Conservation (phyloP, 768 basidiomycete genomes). For the Pleurotus giganteus region DNA sequence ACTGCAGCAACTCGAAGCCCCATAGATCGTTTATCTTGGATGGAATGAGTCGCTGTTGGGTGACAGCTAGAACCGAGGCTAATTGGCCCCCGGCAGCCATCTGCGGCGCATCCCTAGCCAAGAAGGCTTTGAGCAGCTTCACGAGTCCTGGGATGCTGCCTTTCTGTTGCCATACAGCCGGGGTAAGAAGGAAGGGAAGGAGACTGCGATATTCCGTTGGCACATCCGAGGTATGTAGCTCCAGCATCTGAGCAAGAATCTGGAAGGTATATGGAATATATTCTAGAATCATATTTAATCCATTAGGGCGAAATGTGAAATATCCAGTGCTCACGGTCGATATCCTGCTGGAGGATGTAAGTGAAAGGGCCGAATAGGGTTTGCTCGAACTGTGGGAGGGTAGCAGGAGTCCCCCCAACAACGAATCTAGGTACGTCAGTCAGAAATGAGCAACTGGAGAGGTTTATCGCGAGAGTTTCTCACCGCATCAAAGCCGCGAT, state of each 20-base stretch:
- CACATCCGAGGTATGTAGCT: slow-evolving; percentile 63
- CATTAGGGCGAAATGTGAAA: not conserved
- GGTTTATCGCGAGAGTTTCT: not conserved
- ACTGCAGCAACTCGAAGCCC: slow-evolving; percentile 88
- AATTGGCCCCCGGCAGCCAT: slow-evolving; percentile 75
- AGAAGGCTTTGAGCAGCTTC: slow-evolving; percentile 80
- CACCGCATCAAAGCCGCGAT: slow-evolving; percentile 91
- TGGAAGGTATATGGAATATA: slow-evolving; percentile 98
- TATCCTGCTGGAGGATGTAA: slow-evolving; percentile 85
- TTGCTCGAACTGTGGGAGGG: slow-evolving; percentile 74
- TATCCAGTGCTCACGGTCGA: slow-evolving; percentile 64
- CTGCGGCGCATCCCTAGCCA: slow-evolving; percentile 63
- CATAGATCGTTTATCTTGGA: slow-evolving; percentile 85
- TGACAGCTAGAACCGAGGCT: slow-evolving; percentile 76
- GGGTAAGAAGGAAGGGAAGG: slow-evolving; percentile 80
- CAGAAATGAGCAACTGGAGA: slow-evolving; percentile 1
- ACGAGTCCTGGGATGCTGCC: slow-evolving; percentile 95
- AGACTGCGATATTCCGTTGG: slow-evolving; percentile 78
- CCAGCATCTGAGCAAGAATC: slow-evolving; percentile 92
- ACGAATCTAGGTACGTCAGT: slow-evolving; percentile 58
- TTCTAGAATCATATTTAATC: slow-evolving; percentile 46
- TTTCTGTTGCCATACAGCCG: slow-evolving; percentile 87
- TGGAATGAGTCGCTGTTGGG: slow-evolving; percentile 87
- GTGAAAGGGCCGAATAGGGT: slow-evolving; percentile 87
- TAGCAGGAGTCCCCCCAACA: slow-evolving; percentile 63